phyloP scores from a whole-genome alignment of 371 early-diverging fungal genomes.

The Lichtheimia corymbifera region DNA sequence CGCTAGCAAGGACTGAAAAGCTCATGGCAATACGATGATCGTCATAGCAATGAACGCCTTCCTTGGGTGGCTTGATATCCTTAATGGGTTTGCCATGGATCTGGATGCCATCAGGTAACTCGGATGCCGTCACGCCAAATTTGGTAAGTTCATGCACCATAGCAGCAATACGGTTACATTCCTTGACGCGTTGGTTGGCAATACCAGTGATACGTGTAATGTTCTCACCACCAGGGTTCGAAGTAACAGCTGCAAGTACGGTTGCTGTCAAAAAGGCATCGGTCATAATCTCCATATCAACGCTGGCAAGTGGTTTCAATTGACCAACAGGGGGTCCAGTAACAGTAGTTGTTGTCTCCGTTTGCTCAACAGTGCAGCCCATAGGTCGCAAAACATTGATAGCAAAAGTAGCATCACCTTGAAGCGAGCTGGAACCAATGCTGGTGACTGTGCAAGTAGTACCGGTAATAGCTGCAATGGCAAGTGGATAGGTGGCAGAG shows the following conservation, averaged over 20 bases:
- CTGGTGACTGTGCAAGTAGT: constrained; percentile 85
- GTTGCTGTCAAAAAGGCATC: constrained; percentile 97
- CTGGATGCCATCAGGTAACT: constrained; percentile 90
- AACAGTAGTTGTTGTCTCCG: constrained; percentile 86
- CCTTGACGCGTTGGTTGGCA: constrained; percentile 97
- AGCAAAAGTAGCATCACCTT: constrained; percentile 93
- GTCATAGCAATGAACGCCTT: constrained; percentile 90
- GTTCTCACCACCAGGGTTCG: constrained; percentile 50
- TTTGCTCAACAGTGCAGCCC: constrained; percentile 90
- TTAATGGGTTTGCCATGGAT: constrained; percentile 72
- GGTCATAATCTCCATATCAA: constrained; percentile 98
- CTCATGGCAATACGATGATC: constrained; percentile 98
- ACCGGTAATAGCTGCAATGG: constrained; percentile 96
- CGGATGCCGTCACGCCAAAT: constrained; percentile 85
- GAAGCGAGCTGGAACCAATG: constrained; percentile 88
- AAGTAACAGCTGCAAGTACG: constrained; percentile 89
- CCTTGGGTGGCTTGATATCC: constrained; percentile 57
- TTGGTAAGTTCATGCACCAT: constrained; percentile 92
- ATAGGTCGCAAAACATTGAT: constrained; percentile 89
- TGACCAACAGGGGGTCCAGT: constrained; percentile 80
- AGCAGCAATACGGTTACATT: constrained; percentile 96
- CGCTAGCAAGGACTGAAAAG: constrained; percentile 83
- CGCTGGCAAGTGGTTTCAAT: constrained; percentile 72
- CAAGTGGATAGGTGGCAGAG: constrained; percentile 96
- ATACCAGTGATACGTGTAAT: constrained; percentile 91